These are phyloP conservation scores for Aegle marmelos DNA, from an alignment of 345 rosid genomes.

Conservation along the genomic window DNA sequence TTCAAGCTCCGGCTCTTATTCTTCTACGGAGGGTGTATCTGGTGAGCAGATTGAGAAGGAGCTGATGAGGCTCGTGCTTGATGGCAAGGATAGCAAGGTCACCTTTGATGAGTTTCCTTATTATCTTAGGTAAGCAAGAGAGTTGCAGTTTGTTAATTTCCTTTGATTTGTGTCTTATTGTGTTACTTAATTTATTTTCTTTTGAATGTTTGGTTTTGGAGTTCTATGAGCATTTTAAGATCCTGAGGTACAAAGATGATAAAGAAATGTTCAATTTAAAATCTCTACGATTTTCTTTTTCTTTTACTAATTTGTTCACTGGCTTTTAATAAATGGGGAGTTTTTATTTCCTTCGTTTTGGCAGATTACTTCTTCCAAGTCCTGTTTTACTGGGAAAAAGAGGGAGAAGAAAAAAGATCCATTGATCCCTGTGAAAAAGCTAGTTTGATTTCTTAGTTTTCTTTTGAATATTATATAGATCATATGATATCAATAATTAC, in stretches of 20 bases:
- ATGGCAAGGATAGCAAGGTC: constrained; percentile 59
- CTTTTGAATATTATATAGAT: neutral
- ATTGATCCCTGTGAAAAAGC: neutral
- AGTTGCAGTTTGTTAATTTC: neutral
- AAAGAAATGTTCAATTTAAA: neutral
- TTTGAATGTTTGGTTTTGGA: neutral
- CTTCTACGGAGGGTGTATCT: constrained; percentile 45
- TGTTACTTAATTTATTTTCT: neutral
- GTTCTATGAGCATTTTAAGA: constrained; percentile 2
- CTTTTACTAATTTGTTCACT: neutral
- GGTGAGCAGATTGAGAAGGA: constrained; percentile 78
- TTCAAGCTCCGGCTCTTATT: constrained; percentile 33
- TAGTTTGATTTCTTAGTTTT: neutral
- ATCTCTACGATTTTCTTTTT: constrained; percentile 7
- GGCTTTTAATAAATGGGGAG: neutral
- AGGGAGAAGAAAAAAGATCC: neutral
- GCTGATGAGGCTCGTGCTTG: constrained; percentile 60
- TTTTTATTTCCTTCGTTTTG: neutral
- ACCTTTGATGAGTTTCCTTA: constrained; percentile 90
- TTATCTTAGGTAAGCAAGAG: constrained; percentile 59
- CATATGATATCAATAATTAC: neutral
- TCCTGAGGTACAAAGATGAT: neutral
- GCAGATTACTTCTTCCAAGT: neutral
- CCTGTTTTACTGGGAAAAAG: neutral
- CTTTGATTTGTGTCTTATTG: neutral